Percentiles rank a stretch among this genome's conserved stretches.
Conservation (phyloP, 371 early-diverging fungal species). For the Saksenaea oblongispora region DNA sequence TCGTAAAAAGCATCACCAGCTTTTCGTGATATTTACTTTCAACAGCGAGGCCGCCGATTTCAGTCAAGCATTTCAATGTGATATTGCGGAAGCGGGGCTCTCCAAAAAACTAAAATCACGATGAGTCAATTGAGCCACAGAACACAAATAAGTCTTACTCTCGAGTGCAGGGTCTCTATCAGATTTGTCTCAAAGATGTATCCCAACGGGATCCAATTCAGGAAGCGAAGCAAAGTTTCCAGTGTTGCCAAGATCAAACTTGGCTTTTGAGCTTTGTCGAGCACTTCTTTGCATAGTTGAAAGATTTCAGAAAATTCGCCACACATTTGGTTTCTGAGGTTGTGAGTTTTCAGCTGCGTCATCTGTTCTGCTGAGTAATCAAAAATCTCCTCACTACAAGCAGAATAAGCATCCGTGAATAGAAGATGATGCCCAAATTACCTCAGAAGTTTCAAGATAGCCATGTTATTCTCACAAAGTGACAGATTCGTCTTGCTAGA, state of each 20-base stretch:
- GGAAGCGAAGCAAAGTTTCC: constrained; percentile 90
- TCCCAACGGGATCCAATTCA: constrained; percentile 97
- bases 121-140: not conserved
- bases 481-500: constrained; percentile 90
- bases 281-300: constrained; percentile 92
- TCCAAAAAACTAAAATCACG: constrained; percentile 68
- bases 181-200: constrained; percentile 96
- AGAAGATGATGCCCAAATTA: constrained; percentile 21
- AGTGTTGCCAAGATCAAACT: constrained; percentile 91
- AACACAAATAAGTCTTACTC: constrained; percentile 66
- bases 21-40: constrained; percentile 79
- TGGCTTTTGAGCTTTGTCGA: constrained; percentile 89
- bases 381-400: constrained; percentile 95
- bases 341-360: constrained; percentile 93
- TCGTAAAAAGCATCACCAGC: constrained; percentile 79
- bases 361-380: constrained; percentile 97
- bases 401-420: not conserved
- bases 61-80: constrained; percentile 93
- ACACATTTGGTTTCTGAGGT: constrained; percentile 93
- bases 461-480: constrained; percentile 99
- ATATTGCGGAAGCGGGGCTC: constrained; percentile 88
- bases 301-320: constrained; percentile 96
- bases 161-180: constrained; percentile 79
- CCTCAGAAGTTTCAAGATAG: constrained; percentile 95
- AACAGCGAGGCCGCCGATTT: constrained; percentile 85